Conservation (phyloP, 2,329 filamentous ascomycete species). For the Fusarium lyarnte region DNA sequence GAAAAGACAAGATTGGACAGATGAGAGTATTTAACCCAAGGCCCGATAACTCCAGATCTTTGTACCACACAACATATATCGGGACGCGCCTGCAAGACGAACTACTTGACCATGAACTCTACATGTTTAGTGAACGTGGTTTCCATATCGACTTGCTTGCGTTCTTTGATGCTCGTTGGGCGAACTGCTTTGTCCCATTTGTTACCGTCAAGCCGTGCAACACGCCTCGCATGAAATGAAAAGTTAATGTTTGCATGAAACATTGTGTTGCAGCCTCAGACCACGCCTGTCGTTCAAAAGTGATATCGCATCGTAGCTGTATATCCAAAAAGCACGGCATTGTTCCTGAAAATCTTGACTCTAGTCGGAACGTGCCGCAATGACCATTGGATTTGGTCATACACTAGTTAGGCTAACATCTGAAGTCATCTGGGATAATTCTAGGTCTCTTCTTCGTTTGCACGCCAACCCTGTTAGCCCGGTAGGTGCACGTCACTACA, state of each 20-base stretch:
- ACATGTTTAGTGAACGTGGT: background rate
- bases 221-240: background rate
- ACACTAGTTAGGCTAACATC: background rate
- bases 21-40: background rate
- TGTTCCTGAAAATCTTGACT: no score
- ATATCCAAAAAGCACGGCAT: no score
- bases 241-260: background rate
- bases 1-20: conserved; percentile 10
- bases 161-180: background rate
- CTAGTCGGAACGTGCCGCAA: background rate
- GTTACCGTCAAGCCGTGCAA: background rate
- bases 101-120: background rate
- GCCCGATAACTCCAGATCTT: background rate
- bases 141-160: background rate
- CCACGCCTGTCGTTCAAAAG: background rate
- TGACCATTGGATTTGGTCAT: background rate
- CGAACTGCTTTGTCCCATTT: background rate
- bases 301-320: background rate
- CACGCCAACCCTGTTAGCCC: background rate
- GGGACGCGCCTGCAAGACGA: background rate
- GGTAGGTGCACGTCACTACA: background rate
- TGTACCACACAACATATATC: background rate
- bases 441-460: background rate
- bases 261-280: background rate
- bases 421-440: conserved; percentile 9